Conservation (phyloP, 495 filamentous ascomycete species). For the Penicillium cinerascens region DNA sequence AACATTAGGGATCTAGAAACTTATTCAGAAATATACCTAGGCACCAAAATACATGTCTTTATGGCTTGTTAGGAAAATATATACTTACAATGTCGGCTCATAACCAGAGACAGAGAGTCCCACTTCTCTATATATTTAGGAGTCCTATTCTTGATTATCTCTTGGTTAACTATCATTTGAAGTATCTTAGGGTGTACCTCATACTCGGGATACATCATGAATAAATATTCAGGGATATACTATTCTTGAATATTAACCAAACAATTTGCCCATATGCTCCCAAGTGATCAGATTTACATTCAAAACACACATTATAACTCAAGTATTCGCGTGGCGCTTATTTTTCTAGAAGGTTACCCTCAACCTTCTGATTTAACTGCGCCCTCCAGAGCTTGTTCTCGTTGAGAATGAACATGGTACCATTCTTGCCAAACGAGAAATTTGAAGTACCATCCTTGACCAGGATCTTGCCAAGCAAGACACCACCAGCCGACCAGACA, state of each 20-base stretch:
- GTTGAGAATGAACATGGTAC: conserved; percentile 40
- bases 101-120: too few species aligned
- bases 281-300: not conserved
- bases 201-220: too few species aligned
- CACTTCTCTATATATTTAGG: too few species aligned
- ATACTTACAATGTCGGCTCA: too few species aligned
- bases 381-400: conserved; percentile 42
- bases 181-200: too few species aligned
- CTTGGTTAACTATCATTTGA: too few species aligned
- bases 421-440: conserved; percentile 43
- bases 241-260: not conserved
- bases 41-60: too few species aligned
- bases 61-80: too few species aligned
- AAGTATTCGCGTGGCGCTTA: not conserved
- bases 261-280: not conserved
- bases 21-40: too few species aligned
- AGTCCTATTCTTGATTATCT: too few species aligned
- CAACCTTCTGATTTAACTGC: conserved; percentile 27
- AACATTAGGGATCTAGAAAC: too few species aligned
- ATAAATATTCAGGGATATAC: not conserved
- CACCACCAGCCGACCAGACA: conserved; percentile 56
- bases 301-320: conserved; percentile 4
- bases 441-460: conserved; percentile 37
- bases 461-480: conserved; percentile 52
- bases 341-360: conserved; percentile 27